Percentiles rank a stretch among this genome's conserved stretches.
phyloP scores from a whole-genome alignment of 139 green algal genomes.

The Axilococcus clingmanii region DNA sequence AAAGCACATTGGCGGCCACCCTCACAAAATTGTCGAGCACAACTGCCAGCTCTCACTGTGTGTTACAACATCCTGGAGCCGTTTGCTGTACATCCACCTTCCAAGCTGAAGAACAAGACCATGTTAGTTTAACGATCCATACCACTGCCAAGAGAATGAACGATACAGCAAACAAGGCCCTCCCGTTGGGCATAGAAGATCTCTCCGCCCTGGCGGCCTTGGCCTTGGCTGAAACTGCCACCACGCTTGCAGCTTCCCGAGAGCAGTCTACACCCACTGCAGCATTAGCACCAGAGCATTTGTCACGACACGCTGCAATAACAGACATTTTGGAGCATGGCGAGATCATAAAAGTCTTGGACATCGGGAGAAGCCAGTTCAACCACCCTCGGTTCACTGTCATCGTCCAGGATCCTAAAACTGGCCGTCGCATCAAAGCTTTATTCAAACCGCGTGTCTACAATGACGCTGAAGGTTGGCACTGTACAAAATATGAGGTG shows the following conservation, averaged over 20 bases:
- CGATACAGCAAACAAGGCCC: neutral
- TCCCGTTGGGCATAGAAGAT: constrained; percentile 8
- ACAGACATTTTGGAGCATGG: constrained; percentile 25
- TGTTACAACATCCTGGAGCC: constrained; percentile 18
- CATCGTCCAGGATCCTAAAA: constrained; percentile 24
- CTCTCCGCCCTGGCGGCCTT: constrained; percentile 18
- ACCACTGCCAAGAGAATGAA: constrained; percentile 13
- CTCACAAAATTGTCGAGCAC: no score
- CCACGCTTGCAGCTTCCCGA: neutral
- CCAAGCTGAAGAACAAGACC: constrained; percentile 5
- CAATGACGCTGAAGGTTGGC: constrained; percentile 69
- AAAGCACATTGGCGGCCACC: no score
- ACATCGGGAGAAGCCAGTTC: constrained; percentile 16
- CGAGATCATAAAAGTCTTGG: constrained; percentile 16
- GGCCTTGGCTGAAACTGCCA: constrained; percentile 8
- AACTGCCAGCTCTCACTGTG: constrained; percentile 4
- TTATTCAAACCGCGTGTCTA: constrained; percentile 68
- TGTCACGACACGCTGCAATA: constrained; percentile 11
- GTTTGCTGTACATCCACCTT: constrained; percentile 30
- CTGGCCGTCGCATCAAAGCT: constrained; percentile 14
- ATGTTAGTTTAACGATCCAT: constrained; percentile 13
- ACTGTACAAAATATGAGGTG: constrained; percentile 62
- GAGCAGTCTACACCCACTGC: neutral
- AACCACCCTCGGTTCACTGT: constrained; percentile 38
- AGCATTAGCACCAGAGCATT: neutral